Evolutionary conservation across 495 filamentous ascomycete genomes (phyloP), one percentile per base, ranked within the genome.

Genomic region (Xylaria scruposa): DNA sequence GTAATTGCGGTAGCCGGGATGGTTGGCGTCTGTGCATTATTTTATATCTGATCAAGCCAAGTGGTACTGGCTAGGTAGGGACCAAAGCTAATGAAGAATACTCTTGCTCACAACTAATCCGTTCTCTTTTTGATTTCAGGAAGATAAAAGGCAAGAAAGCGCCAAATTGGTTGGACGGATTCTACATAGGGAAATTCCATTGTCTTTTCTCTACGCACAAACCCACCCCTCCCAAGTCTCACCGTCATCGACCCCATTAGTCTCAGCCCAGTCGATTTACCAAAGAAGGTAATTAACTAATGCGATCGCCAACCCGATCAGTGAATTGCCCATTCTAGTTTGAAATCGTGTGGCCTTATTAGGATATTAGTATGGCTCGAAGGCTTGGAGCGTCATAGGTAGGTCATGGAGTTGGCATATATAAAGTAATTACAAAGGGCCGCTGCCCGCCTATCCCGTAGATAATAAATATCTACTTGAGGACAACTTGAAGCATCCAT

Each of bases 351-450:
- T 44, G 8, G 12, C 8, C 1, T 40, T n/a, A 6, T 17, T 26
- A 21, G 9, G 49, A 67, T 10, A 21, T 36, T 4, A 12, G 13
- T 19, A 47, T 67, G 33, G 19, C 31, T 33, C 49, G n/a, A 56
- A 56, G 33, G 56, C 36, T 33, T 21, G 33, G n/a, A n/a, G 65
- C 65, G 65, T 67, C 65, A 67, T 67, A 56, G 33, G 10, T 67
- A 67, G 65, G 47, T 67, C 65, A 67, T 67, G 42, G 31, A 6
- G 7, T 15, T 10, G n/a, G 38, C 26, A 13, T 44, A 31, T 65
- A 47, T 65, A 49, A 65, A 31, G 29, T 31, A 31, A 3, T 31
- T 5, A 8, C 2, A 31, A 56, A 56, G 26, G 13, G 42, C 15
- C n/a, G 40, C 36, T 42, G 36, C 12, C 33, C 59, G 9, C 19